Percentiles rank a stretch among this genome's conserved stretches.
Conservation (phyloP, 169 alveolate species). For the Cryptosporidium meleagridis region DNA sequence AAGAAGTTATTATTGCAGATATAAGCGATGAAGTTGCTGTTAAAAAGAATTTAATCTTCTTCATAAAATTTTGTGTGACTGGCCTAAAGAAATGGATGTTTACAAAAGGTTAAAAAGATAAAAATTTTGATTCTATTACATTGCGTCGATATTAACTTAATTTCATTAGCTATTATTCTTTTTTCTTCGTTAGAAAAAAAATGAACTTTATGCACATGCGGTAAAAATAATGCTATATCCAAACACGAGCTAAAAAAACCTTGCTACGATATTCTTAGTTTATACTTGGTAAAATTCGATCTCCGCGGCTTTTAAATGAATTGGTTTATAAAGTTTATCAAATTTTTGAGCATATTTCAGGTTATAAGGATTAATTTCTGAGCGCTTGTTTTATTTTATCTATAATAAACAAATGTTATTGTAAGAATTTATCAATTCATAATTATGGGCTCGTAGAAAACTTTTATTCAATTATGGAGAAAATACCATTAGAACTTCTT, state of each 20-base stretch:
- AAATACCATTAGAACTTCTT: slow-evolving; percentile 20
- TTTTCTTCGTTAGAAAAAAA: slow-evolving; percentile 5
- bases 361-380: neutral
- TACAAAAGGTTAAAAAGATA: neutral
- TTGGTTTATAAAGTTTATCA: too few relatives aligned
- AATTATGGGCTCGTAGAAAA: neutral
- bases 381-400: neutral
- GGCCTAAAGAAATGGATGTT: neutral
- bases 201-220: neutral
- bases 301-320: too few relatives aligned
- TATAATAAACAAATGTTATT: neutral
- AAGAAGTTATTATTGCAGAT: slow-evolving; percentile 50
- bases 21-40: slow-evolving; percentile 31
- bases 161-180: neutral
- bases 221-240: neutral
- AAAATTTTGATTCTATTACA: neutral
- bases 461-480: slow-evolving; percentile 8
- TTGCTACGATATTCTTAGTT: too few relatives aligned
- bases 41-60: slow-evolving; percentile 1
- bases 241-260: neutral
- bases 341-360: neutral
- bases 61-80: neutral
- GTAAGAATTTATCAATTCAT: neutral
- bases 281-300: too few relatives aligned
- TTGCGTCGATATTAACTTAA: neutral